Base-by-base conservation (phyloP, 495 filamentous ascomycete genomes). In the Aspergillus heteromorphus region DNA sequence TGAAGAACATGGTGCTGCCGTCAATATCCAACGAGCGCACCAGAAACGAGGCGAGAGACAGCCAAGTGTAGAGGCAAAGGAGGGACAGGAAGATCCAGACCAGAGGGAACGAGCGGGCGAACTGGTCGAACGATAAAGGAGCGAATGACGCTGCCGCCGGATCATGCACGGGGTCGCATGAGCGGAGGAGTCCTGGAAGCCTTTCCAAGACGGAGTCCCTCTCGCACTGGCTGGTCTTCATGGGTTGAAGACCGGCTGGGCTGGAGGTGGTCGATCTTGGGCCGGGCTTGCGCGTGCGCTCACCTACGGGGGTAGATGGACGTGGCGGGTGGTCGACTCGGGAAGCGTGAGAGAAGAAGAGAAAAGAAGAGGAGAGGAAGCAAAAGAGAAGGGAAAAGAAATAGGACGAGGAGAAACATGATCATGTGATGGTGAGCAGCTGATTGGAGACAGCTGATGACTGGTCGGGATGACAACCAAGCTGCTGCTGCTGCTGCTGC, bases 331-430 rank as follows among this genome's bases (percentile, higher is more conserved):
- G 43, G 21, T 47, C 43, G 21, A 47, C 43, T 47, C 43, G 3
- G 43, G 43, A 6, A 47, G 43, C 43, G 21, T 72, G 70, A 65
- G 53, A 52, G 64, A 47, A 45, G 61, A 58, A 58, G 55, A 57
- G n/a, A n/a, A 65, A 51, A 52, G 64, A 47, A 45, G 61, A 58
- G 56, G 55, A 57, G 65, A 60, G 48, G 59, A 62, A 50, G 57
- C 58, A 62, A 23, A 20, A 62, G 61, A 65, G 53, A 66, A 71
- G 51, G 65, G 74, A 67, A 48, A 59, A 60, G 64, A 50, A 6
- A 29, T 25, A 29, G 10, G 20, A 14, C 17, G 20, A 13, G 43
- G 43, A 20, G 43, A 27, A 7, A 27, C 23, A 7, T 7, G 23
- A 47, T 47, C 43, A 47, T 47, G 43, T 47, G 43, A 47, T 47